Base-by-base conservation (phyloP, 768 basidiomycete genomes). In the Tubosaeta sp. region DNA sequence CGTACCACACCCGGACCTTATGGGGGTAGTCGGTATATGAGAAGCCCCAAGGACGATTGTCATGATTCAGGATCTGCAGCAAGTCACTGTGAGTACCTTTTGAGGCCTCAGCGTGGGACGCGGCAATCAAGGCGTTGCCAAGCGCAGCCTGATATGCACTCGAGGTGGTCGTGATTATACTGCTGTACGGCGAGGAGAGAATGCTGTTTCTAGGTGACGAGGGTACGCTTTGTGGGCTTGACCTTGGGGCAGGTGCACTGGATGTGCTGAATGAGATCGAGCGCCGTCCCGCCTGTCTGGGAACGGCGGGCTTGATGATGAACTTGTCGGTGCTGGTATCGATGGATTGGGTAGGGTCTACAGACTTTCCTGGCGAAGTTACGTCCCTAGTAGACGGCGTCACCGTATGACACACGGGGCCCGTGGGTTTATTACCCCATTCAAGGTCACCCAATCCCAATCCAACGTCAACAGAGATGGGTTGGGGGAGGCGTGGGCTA, bases 41-140 rank as follows among this genome's bases (percentile, higher is more conserved):
- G 71, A 97, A 95, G 1, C 91, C 95, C 89, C 90, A 92, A 1
- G 89, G 84, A 56, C 84, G 83, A 42, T 88, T 84, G 59, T 91
- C 88, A 58, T 91, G 91, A 61, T 95, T 93, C 50, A 97, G 76
- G 65, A 99, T 95, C 61, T 91, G 86, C 54, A 97, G 66, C 14
- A 99, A 79, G 71, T 99, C 97, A 51, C 84, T 81, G 60, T 95
- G 91, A 0, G 89, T 90, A 44, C 97, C 95, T 57, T 86, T 86
- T 25, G 92, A 82, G 5, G 92, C 93, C 66, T 98, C 95, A 3
- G 95, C 88, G 66, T 99, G 95, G 1, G 93, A 95, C 0, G 95
- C 95, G 22, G 91, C 91, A 39, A 95, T 84, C 31, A 99, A 78
- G 3, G 93, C 93, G 53, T 88, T 92, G 33, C 86, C 91, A n/a